These are phyloP conservation scores for Colletotrichum karsti DNA, from an alignment of 2,329 filamentous ascomycete species.

Conservation along the genomic window DNA sequence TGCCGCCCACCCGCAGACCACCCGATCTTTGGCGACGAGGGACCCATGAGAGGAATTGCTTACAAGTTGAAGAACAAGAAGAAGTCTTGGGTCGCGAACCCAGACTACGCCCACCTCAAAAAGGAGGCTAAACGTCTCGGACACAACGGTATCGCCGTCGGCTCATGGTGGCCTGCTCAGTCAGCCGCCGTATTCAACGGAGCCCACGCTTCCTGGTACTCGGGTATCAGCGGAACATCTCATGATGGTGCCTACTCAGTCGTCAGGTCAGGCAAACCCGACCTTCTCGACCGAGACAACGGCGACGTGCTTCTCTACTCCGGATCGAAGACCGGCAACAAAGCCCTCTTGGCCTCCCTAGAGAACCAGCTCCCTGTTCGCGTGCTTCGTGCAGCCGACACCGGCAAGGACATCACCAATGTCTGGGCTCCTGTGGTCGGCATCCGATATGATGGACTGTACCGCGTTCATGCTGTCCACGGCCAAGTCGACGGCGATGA, in stretches of 20 bases:
- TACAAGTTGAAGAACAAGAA: background rate
- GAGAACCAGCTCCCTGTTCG: background rate
- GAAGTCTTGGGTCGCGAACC: background rate
- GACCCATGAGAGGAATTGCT: background rate
- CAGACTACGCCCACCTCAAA: background rate
- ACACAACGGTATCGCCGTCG: background rate
- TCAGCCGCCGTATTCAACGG: background rate
- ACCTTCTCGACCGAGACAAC: rapidly evolving
- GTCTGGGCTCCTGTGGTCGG: background rate
- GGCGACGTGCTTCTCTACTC: rapidly evolving
- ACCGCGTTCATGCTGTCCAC: background rate
- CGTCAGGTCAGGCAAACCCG: rapidly evolving
- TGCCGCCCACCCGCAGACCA: too few relatives aligned
- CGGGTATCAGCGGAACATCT: rapidly evolving
- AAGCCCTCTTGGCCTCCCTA: too few relatives aligned
- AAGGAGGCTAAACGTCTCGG: background rate
- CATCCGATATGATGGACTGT: rapidly evolving
- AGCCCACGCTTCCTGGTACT: background rate
- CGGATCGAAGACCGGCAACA: rapidly evolving
- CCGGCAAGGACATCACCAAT: rapidly evolving
- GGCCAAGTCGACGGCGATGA: background rate
- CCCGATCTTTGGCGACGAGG: background rate
- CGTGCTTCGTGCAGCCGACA: background rate
- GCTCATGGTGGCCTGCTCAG: background rate
- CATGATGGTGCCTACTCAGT: rapidly evolving